phyloP scores from a whole-genome alignment of 106 monocot species.

The Allium cepa region DNA sequence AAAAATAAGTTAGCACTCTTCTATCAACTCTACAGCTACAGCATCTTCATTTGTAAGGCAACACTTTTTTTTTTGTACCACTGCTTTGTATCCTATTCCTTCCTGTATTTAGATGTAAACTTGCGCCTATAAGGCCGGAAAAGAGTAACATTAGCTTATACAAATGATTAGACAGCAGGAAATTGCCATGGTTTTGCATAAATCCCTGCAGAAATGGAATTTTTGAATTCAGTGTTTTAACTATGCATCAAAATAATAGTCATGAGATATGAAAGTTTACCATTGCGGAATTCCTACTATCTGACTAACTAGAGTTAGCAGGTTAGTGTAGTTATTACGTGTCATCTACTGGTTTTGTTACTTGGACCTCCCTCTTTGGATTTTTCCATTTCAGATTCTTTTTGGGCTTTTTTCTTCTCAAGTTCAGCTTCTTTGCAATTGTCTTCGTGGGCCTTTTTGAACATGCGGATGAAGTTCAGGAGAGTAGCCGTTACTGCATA shows the following conservation, averaged over 20 bases:
- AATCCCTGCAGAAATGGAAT: slow-evolving; percentile 9
- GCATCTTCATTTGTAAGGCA: not conserved
- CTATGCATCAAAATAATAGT: not conserved
- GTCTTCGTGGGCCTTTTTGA: slow-evolving; percentile 68
- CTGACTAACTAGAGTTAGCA: not conserved
- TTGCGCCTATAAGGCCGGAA: not conserved
- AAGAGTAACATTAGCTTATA: slow-evolving; percentile 15
- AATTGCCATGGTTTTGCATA: slow-evolving; percentile 11
- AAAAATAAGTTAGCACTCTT: slow-evolving; percentile 1
- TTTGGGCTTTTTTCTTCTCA: slow-evolving; percentile 69
- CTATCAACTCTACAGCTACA: not conserved
- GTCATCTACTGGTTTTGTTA: slow-evolving; percentile 21
- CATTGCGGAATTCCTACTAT: slow-evolving; percentile 2
- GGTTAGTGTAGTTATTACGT: slow-evolving; percentile 2
- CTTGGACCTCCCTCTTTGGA: slow-evolving; percentile 19
- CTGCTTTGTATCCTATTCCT: slow-evolving; percentile 12
- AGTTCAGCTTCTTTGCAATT: slow-evolving; percentile 67
- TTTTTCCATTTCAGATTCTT: slow-evolving; percentile 44
- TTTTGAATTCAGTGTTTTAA: not conserved
- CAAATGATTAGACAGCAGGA: slow-evolving; percentile 8
- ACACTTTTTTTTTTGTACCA: not conserved
- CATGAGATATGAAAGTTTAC: not conserved
- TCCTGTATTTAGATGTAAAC: not conserved
- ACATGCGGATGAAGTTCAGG: slow-evolving; percentile 56
- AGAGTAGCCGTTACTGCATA: slow-evolving; percentile 65